phyloP scores from a whole-genome alignment of 495 filamentous ascomycete species.

The Bryoglossum gracile region DNA sequence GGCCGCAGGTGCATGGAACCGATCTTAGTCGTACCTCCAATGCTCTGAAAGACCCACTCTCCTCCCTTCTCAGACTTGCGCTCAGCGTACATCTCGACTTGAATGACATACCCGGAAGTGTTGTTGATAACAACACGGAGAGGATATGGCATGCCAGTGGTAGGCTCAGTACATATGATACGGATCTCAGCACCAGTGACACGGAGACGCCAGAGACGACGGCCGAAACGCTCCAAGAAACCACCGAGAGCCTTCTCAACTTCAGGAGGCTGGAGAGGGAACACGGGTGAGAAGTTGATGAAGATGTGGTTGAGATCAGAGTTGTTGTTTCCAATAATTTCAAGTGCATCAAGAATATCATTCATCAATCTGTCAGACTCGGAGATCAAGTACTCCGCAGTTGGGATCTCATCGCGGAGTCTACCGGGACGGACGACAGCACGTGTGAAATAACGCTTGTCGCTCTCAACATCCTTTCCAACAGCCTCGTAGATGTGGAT shows the following conservation, averaged over 20 bases:
- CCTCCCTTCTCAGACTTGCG: slow-evolving; percentile 90
- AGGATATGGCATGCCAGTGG: slow-evolving; percentile 80
- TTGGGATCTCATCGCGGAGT: slow-evolving; percentile 93
- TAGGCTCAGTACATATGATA: slow-evolving; percentile 89
- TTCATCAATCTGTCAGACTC: slow-evolving; percentile 95
- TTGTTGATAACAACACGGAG: slow-evolving; percentile 96
- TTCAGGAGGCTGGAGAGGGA: slow-evolving; percentile 83
- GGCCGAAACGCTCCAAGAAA: slow-evolving; percentile 93
- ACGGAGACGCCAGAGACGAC: slow-evolving; percentile 90
- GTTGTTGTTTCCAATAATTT: slow-evolving; percentile 98
- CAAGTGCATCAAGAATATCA: slow-evolving; percentile 93
- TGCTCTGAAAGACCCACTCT: slow-evolving; percentile 97
- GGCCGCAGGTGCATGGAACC: slow-evolving; percentile 91
- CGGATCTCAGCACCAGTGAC: slow-evolving; percentile 97
- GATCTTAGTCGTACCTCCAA: slow-evolving; percentile 89
- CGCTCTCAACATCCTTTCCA: slow-evolving; percentile 87
- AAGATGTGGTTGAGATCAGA: slow-evolving; percentile 99
- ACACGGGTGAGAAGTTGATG: slow-evolving; percentile 95
- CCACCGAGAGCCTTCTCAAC: slow-evolving; percentile 91
- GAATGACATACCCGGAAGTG: slow-evolving; percentile 97
- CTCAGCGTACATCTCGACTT: slow-evolving; percentile 96
- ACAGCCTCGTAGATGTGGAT: slow-evolving; percentile 97
- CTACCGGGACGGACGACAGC: slow-evolving; percentile 88
- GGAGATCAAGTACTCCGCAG: slow-evolving; percentile 94
- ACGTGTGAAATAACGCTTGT: slow-evolving; percentile 97